Conservation (phyloP, 306 rosid genomes). For the cucumber (Cucumis sativus) region Cucumber_9930_V3 NC_026658.2:9511501-9512000, state of each 20-base stretch:
- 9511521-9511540: conserved; percentile 20
- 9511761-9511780: too few relatives aligned
- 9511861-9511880: too few relatives aligned
- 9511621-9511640: too few relatives aligned
- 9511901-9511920: neutral
- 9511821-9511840: neutral
- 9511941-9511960: neutral
- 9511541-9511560: neutral
- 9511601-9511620: neutral
- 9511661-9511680: neutral
- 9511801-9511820: too few relatives aligned
- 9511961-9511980: neutral
- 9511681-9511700: too few relatives aligned
- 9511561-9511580: neutral
- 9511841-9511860: too few relatives aligned
- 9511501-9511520: conserved; percentile 22
- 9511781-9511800: too few relatives aligned
- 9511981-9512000: too few relatives aligned
- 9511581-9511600: neutral
- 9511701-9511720: too few relatives aligned
- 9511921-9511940: neutral
- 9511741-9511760: too few relatives aligned
- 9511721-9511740: too few relatives aligned
- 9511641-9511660: neutral
- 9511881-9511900: too few relatives aligned